These are phyloP conservation scores for Fusarium sp. DNA, from an alignment of 2,329 filamentous ascomycete genomes.

Conservation along the genomic window DNA sequence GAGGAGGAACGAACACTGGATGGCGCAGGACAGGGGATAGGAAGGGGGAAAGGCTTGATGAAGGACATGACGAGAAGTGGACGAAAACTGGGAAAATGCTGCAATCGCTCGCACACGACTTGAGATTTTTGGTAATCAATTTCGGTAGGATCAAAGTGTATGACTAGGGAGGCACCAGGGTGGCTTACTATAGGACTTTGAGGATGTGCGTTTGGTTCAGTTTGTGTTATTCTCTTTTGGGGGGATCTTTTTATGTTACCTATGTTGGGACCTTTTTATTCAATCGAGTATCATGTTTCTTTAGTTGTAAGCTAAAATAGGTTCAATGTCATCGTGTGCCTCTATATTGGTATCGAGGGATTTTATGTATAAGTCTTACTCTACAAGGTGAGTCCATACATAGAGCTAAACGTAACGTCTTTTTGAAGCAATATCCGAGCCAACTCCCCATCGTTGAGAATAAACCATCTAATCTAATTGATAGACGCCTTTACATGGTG, in stretches of 20 bases:
- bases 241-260: slow-evolving; percentile 3
- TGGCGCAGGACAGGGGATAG: slow-evolving; percentile 30
- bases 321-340: background rate
- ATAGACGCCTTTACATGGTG: background rate
- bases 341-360: background rate
- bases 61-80: slow-evolving; percentile 29
- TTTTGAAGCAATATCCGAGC: background rate
- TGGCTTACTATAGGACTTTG: slow-evolving; percentile 23
- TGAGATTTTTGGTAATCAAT: slow-evolving; percentile 32
- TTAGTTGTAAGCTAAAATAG: background rate
- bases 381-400: background rate
- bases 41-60: slow-evolving; percentile 25
- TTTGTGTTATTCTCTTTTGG: slow-evolving; percentile 24
- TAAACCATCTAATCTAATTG: background rate
- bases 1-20: slow-evolving; percentile 29
- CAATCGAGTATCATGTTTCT: background rate
- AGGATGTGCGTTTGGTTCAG: slow-evolving; percentile 20
- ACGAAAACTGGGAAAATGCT: slow-evolving; percentile 28
- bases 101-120: slow-evolving; percentile 24
- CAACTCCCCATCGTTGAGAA: background rate
- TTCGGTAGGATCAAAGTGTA: slow-evolving; percentile 42
- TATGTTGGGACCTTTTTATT: slow-evolving; percentile 13
- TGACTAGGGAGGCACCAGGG: slow-evolving; percentile 34
- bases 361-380: background rate
- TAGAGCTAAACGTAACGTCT: background rate